Evolutionary conservation across 106 monocot species (phyloP).

Genomic region (Allium fistulosum): DNA sequence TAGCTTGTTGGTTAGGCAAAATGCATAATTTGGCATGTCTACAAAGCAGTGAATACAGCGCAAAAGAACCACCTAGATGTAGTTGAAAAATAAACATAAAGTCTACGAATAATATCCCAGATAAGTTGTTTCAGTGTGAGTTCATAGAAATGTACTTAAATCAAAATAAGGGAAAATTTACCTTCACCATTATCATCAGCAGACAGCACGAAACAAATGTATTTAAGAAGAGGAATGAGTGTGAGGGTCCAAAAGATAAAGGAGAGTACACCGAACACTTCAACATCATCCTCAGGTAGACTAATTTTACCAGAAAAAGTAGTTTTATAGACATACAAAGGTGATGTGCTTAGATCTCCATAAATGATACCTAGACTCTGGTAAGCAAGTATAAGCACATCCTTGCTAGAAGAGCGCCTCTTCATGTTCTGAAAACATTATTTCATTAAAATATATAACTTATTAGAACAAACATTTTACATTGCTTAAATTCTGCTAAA

Average conservation of each 20-base stretch:
- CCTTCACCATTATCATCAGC: constrained; percentile 89
- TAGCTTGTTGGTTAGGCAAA: constrained; percentile 64
- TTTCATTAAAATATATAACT: not conserved
- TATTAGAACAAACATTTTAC: not conserved
- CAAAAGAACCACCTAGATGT: constrained; percentile 66
- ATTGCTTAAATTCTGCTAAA: not conserved
- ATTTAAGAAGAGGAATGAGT: constrained; percentile 70
- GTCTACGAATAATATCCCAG: too few species aligned
- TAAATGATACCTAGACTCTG: constrained; percentile 80
- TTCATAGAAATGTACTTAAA: too few species aligned
- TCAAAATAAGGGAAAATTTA: constrained; percentile 2
- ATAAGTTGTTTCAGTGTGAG: too few species aligned
- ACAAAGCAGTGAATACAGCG: constrained; percentile 73
- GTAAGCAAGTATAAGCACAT: constrained; percentile 62
- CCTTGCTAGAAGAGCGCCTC: constrained; percentile 23
- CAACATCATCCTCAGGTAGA: constrained; percentile 63
- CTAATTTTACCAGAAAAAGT: constrained; percentile 67
- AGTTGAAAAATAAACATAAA: too few species aligned
- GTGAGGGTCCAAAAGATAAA: constrained; percentile 82
- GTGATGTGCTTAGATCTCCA: constrained; percentile 82
- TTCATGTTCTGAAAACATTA: constrained; percentile 17
- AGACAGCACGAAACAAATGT: constrained; percentile 49
- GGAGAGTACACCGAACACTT: constrained; percentile 67
- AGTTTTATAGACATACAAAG: constrained; percentile 78
- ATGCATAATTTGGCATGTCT: constrained; percentile 62